Evolutionary conservation across 2,329 filamentous ascomycete species (phyloP).

Genomic region (Paraphoma sp.): DNA sequence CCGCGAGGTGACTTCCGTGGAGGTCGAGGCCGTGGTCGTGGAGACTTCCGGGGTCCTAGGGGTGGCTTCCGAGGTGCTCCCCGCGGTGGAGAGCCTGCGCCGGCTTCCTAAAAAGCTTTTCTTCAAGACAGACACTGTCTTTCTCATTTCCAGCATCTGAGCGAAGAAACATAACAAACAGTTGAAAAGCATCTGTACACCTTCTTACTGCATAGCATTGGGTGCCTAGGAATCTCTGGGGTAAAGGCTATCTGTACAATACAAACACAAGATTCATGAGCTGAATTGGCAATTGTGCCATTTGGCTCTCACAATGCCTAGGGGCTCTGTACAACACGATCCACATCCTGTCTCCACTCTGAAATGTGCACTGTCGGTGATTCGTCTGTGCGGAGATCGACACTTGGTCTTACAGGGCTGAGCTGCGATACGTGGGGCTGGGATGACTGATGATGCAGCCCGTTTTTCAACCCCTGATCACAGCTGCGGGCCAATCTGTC

Average conservation of each 20-base stretch:
- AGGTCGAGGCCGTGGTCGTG: constrained; percentile 51
- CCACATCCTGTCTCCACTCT: neutral
- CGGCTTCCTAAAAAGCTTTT: neutral
- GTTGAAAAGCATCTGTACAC: constrained; percentile 37
- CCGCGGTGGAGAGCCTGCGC: constrained; percentile 35
- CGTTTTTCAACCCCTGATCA: neutral
- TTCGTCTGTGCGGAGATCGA: too few relatives aligned
- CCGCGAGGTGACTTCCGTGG: constrained; percentile 47
- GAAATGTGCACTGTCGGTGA: too few relatives aligned
- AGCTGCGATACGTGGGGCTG: neutral
- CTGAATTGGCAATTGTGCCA: neutral
- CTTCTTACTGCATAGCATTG: constrained; percentile 47
- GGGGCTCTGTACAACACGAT: neutral
- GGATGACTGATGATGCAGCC: neutral
- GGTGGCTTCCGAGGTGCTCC: constrained; percentile 45
- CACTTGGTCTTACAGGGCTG: neutral
- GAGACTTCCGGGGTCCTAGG: constrained; percentile 53
- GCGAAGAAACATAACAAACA: constrained; percentile 25
- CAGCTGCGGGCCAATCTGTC: constrained; percentile 15
- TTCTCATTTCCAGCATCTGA: constrained; percentile 25
- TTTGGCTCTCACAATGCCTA: neutral
- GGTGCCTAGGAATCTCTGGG: constrained; percentile 41
- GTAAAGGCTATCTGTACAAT: constrained; percentile 41
- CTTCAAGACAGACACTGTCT: neutral
- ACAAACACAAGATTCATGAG: constrained; percentile 11